phyloP scores from a whole-genome alignment of 305 asterid genomes.

The Fraxinus sp. region DNA sequence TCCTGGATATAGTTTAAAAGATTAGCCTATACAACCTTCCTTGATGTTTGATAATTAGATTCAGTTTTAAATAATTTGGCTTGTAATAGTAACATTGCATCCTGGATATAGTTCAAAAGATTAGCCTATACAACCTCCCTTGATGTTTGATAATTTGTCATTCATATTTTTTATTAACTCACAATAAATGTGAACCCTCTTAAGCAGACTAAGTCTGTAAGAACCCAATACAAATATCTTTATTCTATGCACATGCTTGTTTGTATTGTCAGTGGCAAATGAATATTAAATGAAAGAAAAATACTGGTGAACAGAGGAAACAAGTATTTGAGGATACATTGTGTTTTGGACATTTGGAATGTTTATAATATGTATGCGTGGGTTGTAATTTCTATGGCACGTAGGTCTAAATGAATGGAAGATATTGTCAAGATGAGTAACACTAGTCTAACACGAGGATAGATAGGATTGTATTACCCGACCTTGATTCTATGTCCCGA shows the following conservation, averaged over 20 bases:
- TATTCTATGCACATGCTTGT: not conserved
- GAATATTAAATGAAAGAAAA: not conserved
- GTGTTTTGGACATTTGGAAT: not conserved
- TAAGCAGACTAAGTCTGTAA: not conserved
- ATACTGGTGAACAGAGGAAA: not conserved
- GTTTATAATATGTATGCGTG: not conserved
- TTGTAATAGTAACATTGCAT: not conserved
- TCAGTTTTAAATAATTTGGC: not conserved
- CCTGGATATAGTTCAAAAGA: not conserved
- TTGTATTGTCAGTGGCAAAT: not conserved
- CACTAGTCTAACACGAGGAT: not conserved
- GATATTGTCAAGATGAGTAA: not conserved
- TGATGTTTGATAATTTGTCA: not conserved
- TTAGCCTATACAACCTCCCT: not conserved
- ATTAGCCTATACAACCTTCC: not conserved
- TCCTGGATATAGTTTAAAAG: not conserved
- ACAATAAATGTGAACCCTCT: not conserved
- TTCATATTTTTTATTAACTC: not conserved
- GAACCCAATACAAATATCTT: not conserved
- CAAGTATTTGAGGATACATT: not conserved
- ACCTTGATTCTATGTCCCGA: not conserved
- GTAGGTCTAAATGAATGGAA: not conserved
- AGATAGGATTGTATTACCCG: not conserved
- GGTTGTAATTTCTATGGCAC: not conserved
- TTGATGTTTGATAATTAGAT: not conserved